Percentiles rank a stretch among this genome's conserved stretches.
phyloP scores from a whole-genome alignment of 768 basidiomycete species.

The Boletus edulis region DNA sequence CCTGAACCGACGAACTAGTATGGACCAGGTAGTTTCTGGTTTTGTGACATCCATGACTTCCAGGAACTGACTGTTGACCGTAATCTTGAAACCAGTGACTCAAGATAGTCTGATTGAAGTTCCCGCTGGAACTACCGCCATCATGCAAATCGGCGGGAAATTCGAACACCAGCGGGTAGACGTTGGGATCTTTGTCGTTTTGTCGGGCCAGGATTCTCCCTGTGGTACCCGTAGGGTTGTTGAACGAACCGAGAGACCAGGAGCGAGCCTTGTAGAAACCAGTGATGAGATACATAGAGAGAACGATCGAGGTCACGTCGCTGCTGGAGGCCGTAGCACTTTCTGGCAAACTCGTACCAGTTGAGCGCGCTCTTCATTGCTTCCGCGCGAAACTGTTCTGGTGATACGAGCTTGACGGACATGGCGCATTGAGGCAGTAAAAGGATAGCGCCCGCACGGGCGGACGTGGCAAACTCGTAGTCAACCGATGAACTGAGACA shows the following conservation, averaged over 20 bases:
- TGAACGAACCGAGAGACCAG: constrained; percentile 1
- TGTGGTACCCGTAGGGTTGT: background rate
- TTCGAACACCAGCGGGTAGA: background rate
- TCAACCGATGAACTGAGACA: too few species aligned
- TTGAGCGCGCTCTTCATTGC: background rate
- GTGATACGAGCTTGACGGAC: background rate
- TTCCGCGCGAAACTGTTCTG: background rate
- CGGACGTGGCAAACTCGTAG: background rate
- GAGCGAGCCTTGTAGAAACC: background rate
- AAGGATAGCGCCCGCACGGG: background rate
- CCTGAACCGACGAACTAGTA: background rate
- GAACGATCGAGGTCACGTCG: background rate
- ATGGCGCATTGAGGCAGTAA: background rate
- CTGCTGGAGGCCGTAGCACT: background rate
- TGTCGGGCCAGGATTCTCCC: background rate
- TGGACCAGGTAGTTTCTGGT: background rate
- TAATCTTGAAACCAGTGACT: background rate
- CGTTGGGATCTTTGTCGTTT: background rate
- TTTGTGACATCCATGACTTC: background rate
- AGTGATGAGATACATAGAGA: constrained; percentile 1
- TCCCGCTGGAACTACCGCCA: background rate
- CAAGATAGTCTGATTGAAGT: background rate
- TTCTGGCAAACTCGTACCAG: background rate
- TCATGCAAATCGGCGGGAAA: background rate
- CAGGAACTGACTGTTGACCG: background rate